phyloP scores from a whole-genome alignment of 768 basidiomycete genomes.

The Lyophyllum semitale region DNA sequence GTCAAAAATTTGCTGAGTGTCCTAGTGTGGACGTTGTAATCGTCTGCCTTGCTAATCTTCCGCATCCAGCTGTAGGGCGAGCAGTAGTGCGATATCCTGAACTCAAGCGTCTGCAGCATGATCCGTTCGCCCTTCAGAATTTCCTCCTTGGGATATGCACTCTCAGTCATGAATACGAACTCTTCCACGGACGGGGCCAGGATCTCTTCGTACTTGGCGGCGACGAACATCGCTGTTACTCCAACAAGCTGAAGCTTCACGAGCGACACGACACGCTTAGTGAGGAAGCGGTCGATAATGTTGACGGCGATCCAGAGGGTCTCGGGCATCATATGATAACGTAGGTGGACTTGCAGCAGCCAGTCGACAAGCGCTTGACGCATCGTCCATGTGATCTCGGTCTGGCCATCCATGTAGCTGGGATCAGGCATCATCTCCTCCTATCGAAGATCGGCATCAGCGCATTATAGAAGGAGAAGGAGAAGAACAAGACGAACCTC shows the following conservation, averaged over 20 bases:
- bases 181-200: slow-evolving; percentile 97
- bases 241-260: slow-evolving; percentile 96
- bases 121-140: slow-evolving; percentile 98
- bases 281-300: slow-evolving; percentile 91
- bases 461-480: slow-evolving; percentile 18
- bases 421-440: slow-evolving; percentile 87
- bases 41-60: slow-evolving; percentile 97
- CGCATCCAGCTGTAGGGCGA: slow-evolving; percentile 99
- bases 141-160: slow-evolving; percentile 91
- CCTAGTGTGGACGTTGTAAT: slow-evolving; percentile 96
- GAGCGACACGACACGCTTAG: slow-evolving; percentile 82
- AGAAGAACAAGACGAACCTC: slow-evolving; percentile 59
- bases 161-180: slow-evolving; percentile 98
- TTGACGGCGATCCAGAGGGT: slow-evolving; percentile 99
- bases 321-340: slow-evolving; percentile 99
- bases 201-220: slow-evolving; percentile 99
- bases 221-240: slow-evolving; percentile 98
- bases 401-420: slow-evolving; percentile 92
- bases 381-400: slow-evolving; percentile 92
- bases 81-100: slow-evolving; percentile 95
- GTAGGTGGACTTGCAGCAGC: slow-evolving; percentile 95
- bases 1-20: slow-evolving; percentile 97
- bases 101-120: slow-evolving; percentile 92
- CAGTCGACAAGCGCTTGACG: slow-evolving; percentile 97
- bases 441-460: slow-evolving; percentile 41